Conservation (phyloP, 257 asterid species). For the Solanum chiquidenum region DNA sequence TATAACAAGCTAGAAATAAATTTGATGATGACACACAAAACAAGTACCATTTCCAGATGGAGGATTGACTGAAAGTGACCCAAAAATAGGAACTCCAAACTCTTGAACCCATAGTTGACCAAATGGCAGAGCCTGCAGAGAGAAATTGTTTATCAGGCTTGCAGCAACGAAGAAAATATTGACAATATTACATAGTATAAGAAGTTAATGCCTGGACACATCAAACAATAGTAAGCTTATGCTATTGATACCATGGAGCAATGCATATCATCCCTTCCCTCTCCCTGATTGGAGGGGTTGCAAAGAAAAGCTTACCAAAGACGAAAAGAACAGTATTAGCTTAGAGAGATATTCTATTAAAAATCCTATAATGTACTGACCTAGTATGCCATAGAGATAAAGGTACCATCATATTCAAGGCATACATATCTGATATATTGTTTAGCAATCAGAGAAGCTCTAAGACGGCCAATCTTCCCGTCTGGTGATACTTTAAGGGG, state of each 20-base stretch:
- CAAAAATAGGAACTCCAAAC: slow-evolving; percentile 78
- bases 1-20: not conserved
- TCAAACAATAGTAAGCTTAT: not conserved
- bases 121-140: slow-evolving; percentile 42
- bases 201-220: not conserved
- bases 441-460: not conserved
- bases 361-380: not conserved
- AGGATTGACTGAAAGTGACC: slow-evolving; percentile 52
- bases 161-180: not conserved
- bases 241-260: not conserved
- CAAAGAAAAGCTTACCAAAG: not conserved
- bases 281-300: not conserved
- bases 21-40: not conserved
- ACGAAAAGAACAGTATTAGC: not conserved
- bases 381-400: not conserved
- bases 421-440: not conserved
- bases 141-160: slow-evolving; percentile 2
- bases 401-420: not conserved
- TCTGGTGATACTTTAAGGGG: not conserved
- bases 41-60: slow-evolving; percentile 43
- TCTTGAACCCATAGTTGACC: slow-evolving; percentile 59
- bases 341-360: not conserved
- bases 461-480: not conserved
- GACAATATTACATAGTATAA: not conserved
- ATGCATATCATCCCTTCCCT: not conserved